Base-by-base conservation (phyloP, 1,139 yeast species). In the Taiozyma sp. region DNA sequence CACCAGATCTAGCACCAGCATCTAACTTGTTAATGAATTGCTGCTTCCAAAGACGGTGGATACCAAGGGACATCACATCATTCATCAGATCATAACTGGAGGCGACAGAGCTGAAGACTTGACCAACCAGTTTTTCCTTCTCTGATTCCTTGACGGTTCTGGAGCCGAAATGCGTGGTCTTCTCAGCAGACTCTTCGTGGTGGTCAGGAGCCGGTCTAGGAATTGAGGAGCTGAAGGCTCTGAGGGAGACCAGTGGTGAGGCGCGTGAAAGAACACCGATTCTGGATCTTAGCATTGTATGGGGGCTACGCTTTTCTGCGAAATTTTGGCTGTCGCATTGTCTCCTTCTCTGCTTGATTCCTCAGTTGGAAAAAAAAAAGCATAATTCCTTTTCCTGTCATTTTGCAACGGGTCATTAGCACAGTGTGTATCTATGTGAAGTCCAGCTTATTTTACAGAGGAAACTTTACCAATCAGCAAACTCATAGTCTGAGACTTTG, bases 31-130 rank as follows among this genome's bases (percentile, higher is more conserved):
- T 77, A 61, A 93, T 91, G 65, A 93, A 86, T 65, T 91, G 96
- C 64, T 80, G 83, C 66, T 93, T 93, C 99, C 99, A 93, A 50
- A 91, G 73, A 61, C 99, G 79, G 67, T 93, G 99, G 48, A 93
- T 79, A 41, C 99, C 99, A 69, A 91, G 70, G 9, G 97, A 88
- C 99, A 93, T 93, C 49, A 89, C 96, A 71, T 93, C 99, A 70
- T 93, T 93, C 99, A 93, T 95, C 50, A 88, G 75, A 70, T 93
- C 99, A 68, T 93, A 93, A 57, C 83, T 90, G 39, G 93, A 81
- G 4, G 99, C 99, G 42, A 93, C 99, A 9, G 95, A 87, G 10
- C 96, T 87, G 68, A 93, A 93, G 22, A 93, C 99, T 42, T 85
- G 85, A 46, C 88, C 87, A 26, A 93, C 99, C 50, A 88, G 69